Evolutionary conservation across 805 yeast genomes (phyloP).

Genomic region (Jamesozyma piceae): DNA sequence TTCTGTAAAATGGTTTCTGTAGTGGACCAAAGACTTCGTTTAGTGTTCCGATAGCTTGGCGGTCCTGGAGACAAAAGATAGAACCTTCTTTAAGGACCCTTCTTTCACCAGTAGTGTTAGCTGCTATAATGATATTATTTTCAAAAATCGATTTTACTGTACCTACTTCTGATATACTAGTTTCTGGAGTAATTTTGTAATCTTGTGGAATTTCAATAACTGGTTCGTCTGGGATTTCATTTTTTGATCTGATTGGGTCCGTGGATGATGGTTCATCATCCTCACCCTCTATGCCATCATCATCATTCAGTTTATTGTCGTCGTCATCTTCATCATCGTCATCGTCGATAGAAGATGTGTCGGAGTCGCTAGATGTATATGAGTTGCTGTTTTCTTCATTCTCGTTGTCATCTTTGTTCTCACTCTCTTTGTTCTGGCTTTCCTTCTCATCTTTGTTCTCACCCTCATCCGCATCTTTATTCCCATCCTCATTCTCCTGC

Average conservation of each 20-base stretch:
- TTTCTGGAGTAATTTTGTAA: constrained; percentile 46
- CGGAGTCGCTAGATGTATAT: not conserved
- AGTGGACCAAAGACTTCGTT: constrained; percentile 87
- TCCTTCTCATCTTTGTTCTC: not conserved
- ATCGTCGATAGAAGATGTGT: constrained; percentile 10
- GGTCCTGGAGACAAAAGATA: constrained; percentile 65
- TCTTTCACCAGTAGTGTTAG: constrained; percentile 72
- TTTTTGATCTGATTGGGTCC: constrained; percentile 70
- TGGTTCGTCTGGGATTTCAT: constrained; percentile 62
- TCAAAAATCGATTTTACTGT: constrained; percentile 60
- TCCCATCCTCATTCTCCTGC: constrained; percentile 1
- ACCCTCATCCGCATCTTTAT: not conserved
- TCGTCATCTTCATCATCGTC: constrained; percentile 15
- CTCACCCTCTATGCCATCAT: constrained; percentile 28
- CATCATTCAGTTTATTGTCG: constrained; percentile 12
- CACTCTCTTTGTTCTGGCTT: not conserved
- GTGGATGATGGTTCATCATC: constrained; percentile 38
- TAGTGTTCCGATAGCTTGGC: constrained; percentile 61
- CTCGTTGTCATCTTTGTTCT: no score
- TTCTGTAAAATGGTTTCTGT: constrained; percentile 70
- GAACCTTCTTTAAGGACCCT: constrained; percentile 75
- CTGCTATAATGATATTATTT: constrained; percentile 59
- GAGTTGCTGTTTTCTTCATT: not conserved
- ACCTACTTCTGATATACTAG: constrained; percentile 69
- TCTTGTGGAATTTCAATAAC: constrained; percentile 62